Evolutionary conservation across 164 flowering plant genomes (phyloP), one percentile per base, ranked within the genome.

Genomic region (Annona cherimola): DNA sequence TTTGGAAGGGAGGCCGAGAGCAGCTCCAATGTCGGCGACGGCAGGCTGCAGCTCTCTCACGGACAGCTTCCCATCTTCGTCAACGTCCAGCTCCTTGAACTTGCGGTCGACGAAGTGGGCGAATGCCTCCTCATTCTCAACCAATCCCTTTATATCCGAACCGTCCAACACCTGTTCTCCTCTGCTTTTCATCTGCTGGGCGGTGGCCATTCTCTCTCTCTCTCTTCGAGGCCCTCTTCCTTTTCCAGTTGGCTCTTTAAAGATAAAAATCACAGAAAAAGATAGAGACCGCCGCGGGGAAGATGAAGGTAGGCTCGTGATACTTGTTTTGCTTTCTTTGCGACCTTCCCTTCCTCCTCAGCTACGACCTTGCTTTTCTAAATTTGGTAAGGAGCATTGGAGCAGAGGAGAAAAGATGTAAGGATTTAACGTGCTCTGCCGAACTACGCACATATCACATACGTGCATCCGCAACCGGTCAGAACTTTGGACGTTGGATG

Each of bases 121-220:
- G 62, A 94, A 94, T 67, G 86, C 93, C 74, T 86, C 71, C 75
- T 90, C 79, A 80, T 90, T 88, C 80, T 70, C 94, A 85, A 95
- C 99, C 85, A 92, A 83, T 88, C 88, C 80, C 87, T 84, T 92
- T 83, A 92, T 89, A 72, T 87, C 87, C 7, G 97, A 88, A 76
- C 98, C 97, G 75, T 95, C 97, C 81, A 95, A 50, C 65, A 91
- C 91, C 86, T 89, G 78, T 39, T 71, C 81, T 2, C 68, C 72
- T 44, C 42, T 77, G 5, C 74, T 77, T 69, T 74, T 81, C 67
- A 67, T 76, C 82, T 60, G 67, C 12, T 20, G 40, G 42, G 8
- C 62, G 8, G 71, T 69, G 16, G 60, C 72, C 71, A 66, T 66
- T 16, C 40, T 42, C 63, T 42, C 55, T 16, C 57, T 50, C 16